Evolutionary conservation across 2,329 filamentous ascomycete species (phyloP).

Genomic region (Gyromitra esculenta): DNA sequence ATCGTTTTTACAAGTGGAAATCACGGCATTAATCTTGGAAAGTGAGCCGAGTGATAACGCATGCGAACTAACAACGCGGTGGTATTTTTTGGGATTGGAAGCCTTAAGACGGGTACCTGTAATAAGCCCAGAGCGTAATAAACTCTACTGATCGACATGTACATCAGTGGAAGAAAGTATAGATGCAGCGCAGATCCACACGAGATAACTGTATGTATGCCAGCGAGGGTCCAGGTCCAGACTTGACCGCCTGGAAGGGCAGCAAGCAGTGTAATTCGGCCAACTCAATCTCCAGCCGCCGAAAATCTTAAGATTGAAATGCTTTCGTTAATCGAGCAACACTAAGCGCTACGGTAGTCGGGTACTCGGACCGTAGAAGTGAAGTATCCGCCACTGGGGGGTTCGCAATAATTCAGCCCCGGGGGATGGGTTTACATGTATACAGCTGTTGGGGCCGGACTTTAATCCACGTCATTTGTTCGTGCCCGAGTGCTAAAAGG

Average conservation of each 20-base stretch:
- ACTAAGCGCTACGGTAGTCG: neutral
- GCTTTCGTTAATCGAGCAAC: neutral
- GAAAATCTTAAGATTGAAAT: neutral
- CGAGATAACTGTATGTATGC: neutral
- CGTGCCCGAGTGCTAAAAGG: neutral
- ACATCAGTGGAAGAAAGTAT: neutral
- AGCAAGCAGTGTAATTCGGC: neutral
- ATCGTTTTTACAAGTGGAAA: too few relatives aligned
- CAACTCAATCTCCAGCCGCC: neutral
- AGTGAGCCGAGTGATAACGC: neutral
- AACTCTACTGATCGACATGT: neutral
- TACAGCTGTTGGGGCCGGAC: neutral
- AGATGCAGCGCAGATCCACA: neutral
- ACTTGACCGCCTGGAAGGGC: neutral
- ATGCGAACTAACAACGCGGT: neutral
- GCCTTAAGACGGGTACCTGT: neutral
- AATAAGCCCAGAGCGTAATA: neutral
- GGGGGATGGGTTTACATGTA: neutral
- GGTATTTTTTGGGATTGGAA: neutral
- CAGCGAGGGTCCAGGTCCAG: neutral
- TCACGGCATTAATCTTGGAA: neutral
- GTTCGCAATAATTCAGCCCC: constrained; percentile 21
- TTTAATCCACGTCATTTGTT: neutral
- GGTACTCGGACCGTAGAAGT: constrained; percentile 14
- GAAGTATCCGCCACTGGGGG: neutral